Conservation (phyloP, 164 flowering plant species). For the Nelumbo lutea region DNA sequence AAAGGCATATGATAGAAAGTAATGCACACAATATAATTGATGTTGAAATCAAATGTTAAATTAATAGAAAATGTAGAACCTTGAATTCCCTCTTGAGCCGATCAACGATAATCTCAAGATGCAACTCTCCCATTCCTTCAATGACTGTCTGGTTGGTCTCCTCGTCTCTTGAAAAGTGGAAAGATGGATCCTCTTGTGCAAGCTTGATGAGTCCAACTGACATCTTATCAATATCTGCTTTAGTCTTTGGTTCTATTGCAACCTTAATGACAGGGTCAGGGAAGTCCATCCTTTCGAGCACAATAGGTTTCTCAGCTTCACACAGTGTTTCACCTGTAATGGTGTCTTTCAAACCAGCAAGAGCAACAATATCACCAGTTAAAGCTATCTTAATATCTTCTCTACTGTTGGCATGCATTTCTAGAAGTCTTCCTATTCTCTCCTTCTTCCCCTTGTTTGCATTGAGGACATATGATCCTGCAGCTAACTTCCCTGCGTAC, state of each 20-base stretch:
- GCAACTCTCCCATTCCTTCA: slow-evolving; percentile 99
- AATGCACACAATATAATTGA: neutral
- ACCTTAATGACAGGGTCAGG: slow-evolving; percentile 98
- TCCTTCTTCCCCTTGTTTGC: slow-evolving; percentile 93
- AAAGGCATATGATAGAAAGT: neutral
- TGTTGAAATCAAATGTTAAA: neutral
- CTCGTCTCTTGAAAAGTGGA: slow-evolving; percentile 96
- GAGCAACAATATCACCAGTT: slow-evolving; percentile 90
- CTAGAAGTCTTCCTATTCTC: slow-evolving; percentile 88
- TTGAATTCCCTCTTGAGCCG: slow-evolving; percentile 90
- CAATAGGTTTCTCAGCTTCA: slow-evolving; percentile 72
- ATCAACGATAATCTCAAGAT: slow-evolving; percentile 96
- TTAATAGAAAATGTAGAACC: slow-evolving; percentile 32
- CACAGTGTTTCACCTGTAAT: slow-evolving; percentile 91
- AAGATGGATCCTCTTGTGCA: slow-evolving; percentile 97
- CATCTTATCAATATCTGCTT: slow-evolving; percentile 96
- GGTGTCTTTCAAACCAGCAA: slow-evolving; percentile 93
- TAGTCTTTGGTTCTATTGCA: slow-evolving; percentile 97
- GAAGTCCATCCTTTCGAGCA: slow-evolving; percentile 96
- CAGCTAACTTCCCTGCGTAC: slow-evolving; percentile 69
- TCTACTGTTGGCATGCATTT: slow-evolving; percentile 98
- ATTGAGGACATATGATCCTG: slow-evolving; percentile 86
- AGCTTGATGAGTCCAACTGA: slow-evolving; percentile 78
- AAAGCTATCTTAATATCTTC: slow-evolving; percentile 80
- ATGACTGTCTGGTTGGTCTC: slow-evolving; percentile 92